Conservation (phyloP, 2,329 filamentous ascomycete genomes). For the Tolypocladium pustulatum region DNA sequence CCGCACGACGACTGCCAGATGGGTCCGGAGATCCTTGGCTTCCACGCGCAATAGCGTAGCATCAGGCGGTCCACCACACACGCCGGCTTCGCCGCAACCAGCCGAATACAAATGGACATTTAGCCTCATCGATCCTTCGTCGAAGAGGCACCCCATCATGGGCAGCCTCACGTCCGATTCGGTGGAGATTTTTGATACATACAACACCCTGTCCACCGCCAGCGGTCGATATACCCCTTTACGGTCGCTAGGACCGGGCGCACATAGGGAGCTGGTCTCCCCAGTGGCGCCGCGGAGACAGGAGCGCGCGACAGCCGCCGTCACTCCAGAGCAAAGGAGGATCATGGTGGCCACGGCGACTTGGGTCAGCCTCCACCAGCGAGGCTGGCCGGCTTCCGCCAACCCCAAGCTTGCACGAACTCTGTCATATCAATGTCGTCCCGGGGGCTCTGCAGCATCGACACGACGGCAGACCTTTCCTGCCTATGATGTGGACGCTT, state of each 20-base stretch:
- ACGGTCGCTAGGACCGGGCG: constrained; percentile 19
- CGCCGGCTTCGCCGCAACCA: constrained; percentile 13
- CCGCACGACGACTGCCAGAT: constrained; percentile 50
- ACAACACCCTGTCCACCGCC: constrained; percentile 44
- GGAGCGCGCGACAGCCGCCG: constrained; percentile 17
- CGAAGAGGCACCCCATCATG: constrained; percentile 63
- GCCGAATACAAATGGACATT: constrained; percentile 58
- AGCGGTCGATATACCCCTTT: constrained; percentile 36
- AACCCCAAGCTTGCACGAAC: constrained; percentile 16
- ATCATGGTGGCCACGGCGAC: constrained; percentile 27
- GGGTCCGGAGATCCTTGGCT: constrained; percentile 44
- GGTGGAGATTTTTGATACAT: constrained; percentile 61
- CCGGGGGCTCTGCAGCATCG: constrained; percentile 4
- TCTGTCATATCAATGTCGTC: constrained; percentile 13
- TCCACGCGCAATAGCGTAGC: constrained; percentile 6
- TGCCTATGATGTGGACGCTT: constrained; percentile 3
- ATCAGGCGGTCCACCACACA: constrained; percentile 8
- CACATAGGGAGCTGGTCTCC: constrained; percentile 9
- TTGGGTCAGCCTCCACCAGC: constrained; percentile 25
- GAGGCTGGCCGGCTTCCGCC: constrained; percentile 22
- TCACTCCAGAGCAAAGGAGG: constrained; percentile 21
- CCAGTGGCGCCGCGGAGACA: constrained; percentile 10
- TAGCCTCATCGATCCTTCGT: constrained; percentile 61
- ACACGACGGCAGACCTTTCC: constrained; percentile 7
- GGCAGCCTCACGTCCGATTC: constrained; percentile 53